Conservation (phyloP, 148 eudicot species). For the Vaccinium corymbosum region DNA sequence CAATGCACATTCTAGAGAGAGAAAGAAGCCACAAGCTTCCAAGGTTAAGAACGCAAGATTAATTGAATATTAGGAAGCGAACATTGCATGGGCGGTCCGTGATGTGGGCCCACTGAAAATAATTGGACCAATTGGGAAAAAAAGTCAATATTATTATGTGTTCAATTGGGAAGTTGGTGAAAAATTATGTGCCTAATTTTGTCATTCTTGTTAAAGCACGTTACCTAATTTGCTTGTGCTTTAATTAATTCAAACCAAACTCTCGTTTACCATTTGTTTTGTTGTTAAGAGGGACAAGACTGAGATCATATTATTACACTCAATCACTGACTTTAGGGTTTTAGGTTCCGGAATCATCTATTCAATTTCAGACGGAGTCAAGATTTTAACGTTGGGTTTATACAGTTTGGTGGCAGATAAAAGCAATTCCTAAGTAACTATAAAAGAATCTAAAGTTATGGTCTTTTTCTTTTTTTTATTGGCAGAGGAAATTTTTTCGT, state of each 20-base stretch:
- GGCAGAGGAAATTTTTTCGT: too few species aligned
- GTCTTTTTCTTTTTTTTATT: too few species aligned
- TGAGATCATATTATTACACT: background rate
- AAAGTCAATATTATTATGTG: background rate
- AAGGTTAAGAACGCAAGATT: background rate
- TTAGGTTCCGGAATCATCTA: background rate
- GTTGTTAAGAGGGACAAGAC: background rate
- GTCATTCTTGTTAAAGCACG: background rate
- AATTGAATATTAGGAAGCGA: background rate
- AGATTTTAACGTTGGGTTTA: too few species aligned
- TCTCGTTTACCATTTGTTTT: background rate
- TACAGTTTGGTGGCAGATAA: too few species aligned
- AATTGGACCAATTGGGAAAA: background rate
- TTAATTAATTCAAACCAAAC: background rate
- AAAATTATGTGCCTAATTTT: conserved; percentile 8
- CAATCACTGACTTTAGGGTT: conserved; percentile 8
- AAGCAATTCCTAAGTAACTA: too few species aligned
- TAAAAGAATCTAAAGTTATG: too few species aligned
- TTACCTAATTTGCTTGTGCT: background rate
- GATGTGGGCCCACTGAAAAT: conserved; percentile 9
- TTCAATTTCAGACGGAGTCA: background rate
- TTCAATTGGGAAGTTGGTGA: conserved; percentile 9
- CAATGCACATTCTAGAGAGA: background rate
- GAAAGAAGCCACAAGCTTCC: background rate
- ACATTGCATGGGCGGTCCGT: conserved; percentile 5